Percentiles rank a stretch among this genome's conserved stretches.
Evolutionary conservation across 2,329 filamentous ascomycete genomes (phyloP).

Genomic region (Neonectria faginata): DNA sequence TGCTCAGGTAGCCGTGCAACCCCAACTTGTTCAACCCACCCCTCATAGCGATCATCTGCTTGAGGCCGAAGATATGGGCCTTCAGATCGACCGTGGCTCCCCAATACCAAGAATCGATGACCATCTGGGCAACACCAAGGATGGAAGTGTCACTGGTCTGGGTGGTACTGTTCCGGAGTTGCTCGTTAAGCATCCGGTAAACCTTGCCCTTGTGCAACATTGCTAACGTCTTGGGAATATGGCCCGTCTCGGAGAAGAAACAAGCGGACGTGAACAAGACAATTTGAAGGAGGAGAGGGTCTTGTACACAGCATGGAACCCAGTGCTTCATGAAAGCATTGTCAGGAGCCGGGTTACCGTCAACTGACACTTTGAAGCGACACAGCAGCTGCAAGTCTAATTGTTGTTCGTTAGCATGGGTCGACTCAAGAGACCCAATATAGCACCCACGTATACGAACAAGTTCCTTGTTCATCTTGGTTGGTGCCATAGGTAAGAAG

Average conservation of each 20-base stretch:
- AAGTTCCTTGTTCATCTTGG: slow-evolving; percentile 60
- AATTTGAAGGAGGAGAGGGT: slow-evolving; percentile 61
- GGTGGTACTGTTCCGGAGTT: slow-evolving; percentile 52
- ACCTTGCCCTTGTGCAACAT: slow-evolving; percentile 58
- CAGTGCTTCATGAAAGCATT: slow-evolving; percentile 61
- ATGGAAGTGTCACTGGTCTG: slow-evolving; percentile 60
- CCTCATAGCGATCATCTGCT: slow-evolving; percentile 60
- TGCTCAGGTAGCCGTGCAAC: slow-evolving; percentile 60
- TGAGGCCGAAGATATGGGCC: slow-evolving; percentile 60
- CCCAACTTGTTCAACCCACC: slow-evolving; percentile 61
- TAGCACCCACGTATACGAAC: slow-evolving; percentile 58
- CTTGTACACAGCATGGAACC: slow-evolving; percentile 61
- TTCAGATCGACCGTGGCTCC: slow-evolving; percentile 58
- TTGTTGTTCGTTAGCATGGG: neutral
- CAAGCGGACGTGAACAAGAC: slow-evolving; percentile 64
- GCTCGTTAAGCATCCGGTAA: slow-evolving; percentile 60
- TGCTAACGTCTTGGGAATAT: slow-evolving; percentile 57
- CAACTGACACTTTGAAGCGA: slow-evolving; percentile 63
- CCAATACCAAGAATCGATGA: slow-evolving; percentile 67
- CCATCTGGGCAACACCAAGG: slow-evolving; percentile 61
- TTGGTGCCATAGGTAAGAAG: slow-evolving; percentile 56
- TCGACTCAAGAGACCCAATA: neutral
- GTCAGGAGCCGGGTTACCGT: slow-evolving; percentile 58
- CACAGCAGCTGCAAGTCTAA: slow-evolving; percentile 62
- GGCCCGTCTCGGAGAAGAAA: slow-evolving; percentile 63